Conservation (phyloP, 2,329 filamentous ascomycete species). For the Verticillium longisporum region DNA sequence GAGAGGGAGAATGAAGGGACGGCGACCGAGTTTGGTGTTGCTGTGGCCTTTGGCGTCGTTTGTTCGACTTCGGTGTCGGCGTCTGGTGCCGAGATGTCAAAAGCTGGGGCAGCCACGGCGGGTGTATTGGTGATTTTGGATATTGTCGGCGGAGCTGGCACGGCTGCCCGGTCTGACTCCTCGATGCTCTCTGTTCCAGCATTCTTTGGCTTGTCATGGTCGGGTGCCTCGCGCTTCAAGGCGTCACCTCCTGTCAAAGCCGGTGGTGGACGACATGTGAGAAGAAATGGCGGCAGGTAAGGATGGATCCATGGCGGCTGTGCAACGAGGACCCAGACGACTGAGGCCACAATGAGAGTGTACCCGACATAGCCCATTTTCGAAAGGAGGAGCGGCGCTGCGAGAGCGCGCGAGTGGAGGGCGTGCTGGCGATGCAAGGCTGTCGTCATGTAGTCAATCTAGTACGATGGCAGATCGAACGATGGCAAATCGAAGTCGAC, state of each 20-base stretch:
- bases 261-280: constrained; percentile 4
- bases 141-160: constrained; percentile 26
- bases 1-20: constrained; percentile 43
- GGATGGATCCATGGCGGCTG: constrained; percentile 43
- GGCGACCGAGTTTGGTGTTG: constrained; percentile 14
- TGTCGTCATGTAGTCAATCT: not conserved
- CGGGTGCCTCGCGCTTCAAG: not conserved
- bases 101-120: constrained; percentile 1
- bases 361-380: constrained; percentile 52
- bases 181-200: not conserved
- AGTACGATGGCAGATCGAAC: not conserved
- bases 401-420: not conserved
- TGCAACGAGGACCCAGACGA: constrained; percentile 50
- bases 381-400: not conserved
- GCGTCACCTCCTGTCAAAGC: not conserved
- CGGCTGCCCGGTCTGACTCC: constrained; percentile 22
- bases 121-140: not conserved
- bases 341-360: constrained; percentile 54
- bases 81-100: constrained; percentile 4
- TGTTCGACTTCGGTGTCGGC: constrained; percentile 29
- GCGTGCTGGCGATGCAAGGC: not conserved
- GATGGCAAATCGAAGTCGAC: not conserved
- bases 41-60: constrained; percentile 44
- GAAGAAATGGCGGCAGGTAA: constrained; percentile 33
- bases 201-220: not conserved